These are phyloP conservation scores for Chlamydomonas sphaeroides DNA, from an alignment of 139 green algal genomes.

Conservation along the genomic window DNA sequence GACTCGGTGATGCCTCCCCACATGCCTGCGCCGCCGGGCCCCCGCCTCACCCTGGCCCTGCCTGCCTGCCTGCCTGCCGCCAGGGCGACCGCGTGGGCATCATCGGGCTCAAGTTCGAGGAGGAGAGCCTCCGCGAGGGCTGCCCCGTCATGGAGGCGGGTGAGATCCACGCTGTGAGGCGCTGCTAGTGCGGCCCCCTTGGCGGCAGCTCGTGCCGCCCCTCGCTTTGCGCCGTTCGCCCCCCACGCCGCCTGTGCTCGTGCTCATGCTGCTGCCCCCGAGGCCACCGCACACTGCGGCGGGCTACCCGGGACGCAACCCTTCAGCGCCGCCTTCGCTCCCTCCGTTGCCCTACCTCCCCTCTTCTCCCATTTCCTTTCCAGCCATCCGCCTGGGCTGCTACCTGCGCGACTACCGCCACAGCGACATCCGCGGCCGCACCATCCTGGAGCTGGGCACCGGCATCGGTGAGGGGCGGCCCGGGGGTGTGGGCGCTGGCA, in stretches of 20 bases:
- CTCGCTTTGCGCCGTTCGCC: no score
- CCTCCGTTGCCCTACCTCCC: neutral
- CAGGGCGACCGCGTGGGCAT: conserved; percentile 42
- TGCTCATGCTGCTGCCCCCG: neutral
- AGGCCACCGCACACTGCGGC: no score
- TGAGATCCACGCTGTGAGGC: no score
- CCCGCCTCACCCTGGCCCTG: neutral
- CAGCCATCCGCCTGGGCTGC: conserved; percentile 31
- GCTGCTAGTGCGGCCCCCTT: no score
- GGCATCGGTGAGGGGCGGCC: conserved; percentile 35
- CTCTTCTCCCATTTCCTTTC: neutral
- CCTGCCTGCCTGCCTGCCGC: no score
- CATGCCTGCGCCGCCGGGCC: no score
- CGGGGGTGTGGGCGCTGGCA: no score
- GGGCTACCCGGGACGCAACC: no score
- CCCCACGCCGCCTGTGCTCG: no score
- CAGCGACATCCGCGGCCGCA: neutral
- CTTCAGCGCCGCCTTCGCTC: no score
- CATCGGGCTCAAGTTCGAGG: conserved; percentile 35
- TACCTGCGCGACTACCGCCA: conserved; percentile 29
- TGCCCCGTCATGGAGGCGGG: conserved; percentile 26
- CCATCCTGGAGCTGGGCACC: conserved; percentile 33
- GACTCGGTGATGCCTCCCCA: no score
- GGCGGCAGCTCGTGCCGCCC: no score
- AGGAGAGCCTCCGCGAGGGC: conserved; percentile 24